A percentile compares a stretch with the other conserved stretches of the same genome.
Evolutionary conservation across 2,329 filamentous ascomycete genomes (phyloP).

Genomic region (Chlorencoelia australis): DNA sequence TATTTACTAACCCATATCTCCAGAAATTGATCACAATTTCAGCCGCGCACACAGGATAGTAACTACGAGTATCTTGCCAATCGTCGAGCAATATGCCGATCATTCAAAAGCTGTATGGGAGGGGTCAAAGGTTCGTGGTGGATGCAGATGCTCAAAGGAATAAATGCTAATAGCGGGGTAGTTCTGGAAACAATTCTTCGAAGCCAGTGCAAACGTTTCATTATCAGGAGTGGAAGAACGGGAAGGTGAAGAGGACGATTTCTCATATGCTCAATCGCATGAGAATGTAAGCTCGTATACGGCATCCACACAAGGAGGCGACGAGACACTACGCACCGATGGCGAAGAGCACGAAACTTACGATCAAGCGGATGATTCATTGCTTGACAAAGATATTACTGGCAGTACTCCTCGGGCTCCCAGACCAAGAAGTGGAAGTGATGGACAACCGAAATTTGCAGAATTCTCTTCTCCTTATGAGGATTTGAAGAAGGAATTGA

Average conservation of each 20-base stretch:
- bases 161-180: conserved; percentile 30
- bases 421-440: conserved; percentile 36
- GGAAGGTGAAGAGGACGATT: conserved; percentile 46
- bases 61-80: conserved; percentile 81
- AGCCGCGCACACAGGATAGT: conserved; percentile 94
- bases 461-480: conserved; percentile 71
- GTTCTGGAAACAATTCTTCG: conserved; percentile 99
- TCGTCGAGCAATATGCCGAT: conserved; percentile 91
- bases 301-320: conserved; percentile 31
- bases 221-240: conserved; percentile 88
- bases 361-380: conserved; percentile 50
- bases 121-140: conserved; percentile 65
- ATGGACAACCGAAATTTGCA: conserved; percentile 43
- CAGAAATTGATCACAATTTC: conserved; percentile 98
- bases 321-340: conserved; percentile 20
- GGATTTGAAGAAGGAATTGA: conserved; percentile 57
- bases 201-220: conserved; percentile 94
- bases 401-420: conserved; percentile 59
- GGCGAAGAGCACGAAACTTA: conserved; percentile 23
- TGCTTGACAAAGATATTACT: conserved; percentile 52
- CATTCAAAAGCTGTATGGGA: conserved; percentile 95
- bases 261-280: conserved; percentile 28
- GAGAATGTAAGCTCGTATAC: conserved; percentile 24
- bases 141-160: background rate
- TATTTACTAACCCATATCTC: conserved; percentile 8